Percentiles rank a stretch among this genome's conserved stretches.
phyloP scores from a whole-genome alignment of 495 filamentous ascomycete genomes.

The Aspergillus sparsus region DNA sequence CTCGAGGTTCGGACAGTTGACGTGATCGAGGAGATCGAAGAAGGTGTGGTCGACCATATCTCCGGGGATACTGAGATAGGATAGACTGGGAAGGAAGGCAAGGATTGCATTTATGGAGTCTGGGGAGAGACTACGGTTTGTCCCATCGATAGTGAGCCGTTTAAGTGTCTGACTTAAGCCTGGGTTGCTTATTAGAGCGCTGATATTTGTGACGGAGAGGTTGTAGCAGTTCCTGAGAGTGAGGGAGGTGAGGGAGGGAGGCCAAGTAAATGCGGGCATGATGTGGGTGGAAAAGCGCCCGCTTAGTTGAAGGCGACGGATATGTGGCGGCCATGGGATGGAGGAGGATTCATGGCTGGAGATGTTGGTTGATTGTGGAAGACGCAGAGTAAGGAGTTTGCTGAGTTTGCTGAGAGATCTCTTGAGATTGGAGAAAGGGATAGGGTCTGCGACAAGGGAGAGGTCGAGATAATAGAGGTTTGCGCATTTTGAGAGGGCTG shows the following conservation, averaged over 20 bases:
- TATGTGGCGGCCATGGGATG: constrained; percentile 24
- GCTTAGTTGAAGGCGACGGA: constrained; percentile 30
- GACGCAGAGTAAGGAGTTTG: constrained; percentile 51
- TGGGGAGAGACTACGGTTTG: constrained; percentile 30
- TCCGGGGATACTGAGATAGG: constrained; percentile 34
- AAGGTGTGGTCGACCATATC: constrained; percentile 33
- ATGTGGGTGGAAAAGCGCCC: constrained; percentile 27
- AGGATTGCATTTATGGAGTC: constrained; percentile 32
- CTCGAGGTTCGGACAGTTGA: constrained; percentile 22
- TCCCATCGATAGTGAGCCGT: constrained; percentile 30
- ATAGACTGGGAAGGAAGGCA: constrained; percentile 27
- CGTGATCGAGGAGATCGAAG: constrained; percentile 31
- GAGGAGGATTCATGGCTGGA: constrained; percentile 16
- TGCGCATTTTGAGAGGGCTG: constrained; percentile 62
- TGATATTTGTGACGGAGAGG: constrained; percentile 29
- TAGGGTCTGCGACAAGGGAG: constrained; percentile 55
- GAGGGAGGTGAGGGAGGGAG: constrained; percentile 29
- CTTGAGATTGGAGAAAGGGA: constrained; percentile 54
- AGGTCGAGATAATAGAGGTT: constrained; percentile 59
- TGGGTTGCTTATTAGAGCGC: constrained; percentile 28
- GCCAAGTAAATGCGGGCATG: constrained; percentile 36
- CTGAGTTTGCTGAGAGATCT: constrained; percentile 51
- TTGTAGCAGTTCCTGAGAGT: constrained; percentile 32
- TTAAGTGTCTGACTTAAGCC: constrained; percentile 25
- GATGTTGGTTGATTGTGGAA: constrained; percentile 55